A percentile compares a stretch with the other conserved stretches of the same genome.
Conservation (phyloP, 176 grass and related monocot species). For the Oropetium thomaeum region DNA sequence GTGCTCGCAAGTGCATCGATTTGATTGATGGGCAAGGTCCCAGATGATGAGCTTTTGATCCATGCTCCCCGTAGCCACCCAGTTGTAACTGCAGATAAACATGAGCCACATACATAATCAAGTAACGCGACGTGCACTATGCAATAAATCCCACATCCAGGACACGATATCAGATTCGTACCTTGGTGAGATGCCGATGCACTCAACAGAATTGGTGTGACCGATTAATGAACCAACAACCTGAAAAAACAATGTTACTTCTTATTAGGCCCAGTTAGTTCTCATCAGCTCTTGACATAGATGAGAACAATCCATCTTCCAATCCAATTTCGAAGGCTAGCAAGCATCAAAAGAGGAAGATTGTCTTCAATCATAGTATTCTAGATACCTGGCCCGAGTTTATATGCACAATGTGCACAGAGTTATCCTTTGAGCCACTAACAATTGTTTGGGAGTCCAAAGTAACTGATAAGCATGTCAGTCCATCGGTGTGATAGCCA, state of each 20-base stretch:
- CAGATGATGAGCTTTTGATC: constrained; percentile 83
- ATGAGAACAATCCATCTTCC: background rate
- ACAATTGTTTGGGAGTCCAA: constrained; percentile 65
- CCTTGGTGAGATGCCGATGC: background rate
- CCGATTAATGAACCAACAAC: constrained; percentile 48
- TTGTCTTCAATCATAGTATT: background rate
- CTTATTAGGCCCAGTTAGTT: background rate
- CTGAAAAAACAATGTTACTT: constrained; percentile 28
- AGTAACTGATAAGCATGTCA: constrained; percentile 80
- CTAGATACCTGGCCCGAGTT: constrained; percentile 58
- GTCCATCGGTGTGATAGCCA: constrained; percentile 79
- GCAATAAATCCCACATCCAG: background rate
- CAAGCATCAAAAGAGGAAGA: background rate
- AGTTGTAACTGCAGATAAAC: constrained; percentile 41
- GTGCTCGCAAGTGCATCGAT: constrained; percentile 66
- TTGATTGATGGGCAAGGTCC: constrained; percentile 58
- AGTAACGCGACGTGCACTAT: background rate
- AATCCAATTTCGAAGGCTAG: background rate
- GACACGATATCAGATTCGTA: background rate
- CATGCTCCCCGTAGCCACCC: constrained; percentile 76
- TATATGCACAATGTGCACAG: constrained; percentile 77
- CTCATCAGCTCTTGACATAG: background rate
- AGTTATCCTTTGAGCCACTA: constrained; percentile 76
- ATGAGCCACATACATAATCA: background rate
- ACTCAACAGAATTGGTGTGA: constrained; percentile 44